These are phyloP conservation scores for Acacia crassicarpa DNA, from an alignment of 306 rosid genomes.

Conservation along the genomic window DNA sequence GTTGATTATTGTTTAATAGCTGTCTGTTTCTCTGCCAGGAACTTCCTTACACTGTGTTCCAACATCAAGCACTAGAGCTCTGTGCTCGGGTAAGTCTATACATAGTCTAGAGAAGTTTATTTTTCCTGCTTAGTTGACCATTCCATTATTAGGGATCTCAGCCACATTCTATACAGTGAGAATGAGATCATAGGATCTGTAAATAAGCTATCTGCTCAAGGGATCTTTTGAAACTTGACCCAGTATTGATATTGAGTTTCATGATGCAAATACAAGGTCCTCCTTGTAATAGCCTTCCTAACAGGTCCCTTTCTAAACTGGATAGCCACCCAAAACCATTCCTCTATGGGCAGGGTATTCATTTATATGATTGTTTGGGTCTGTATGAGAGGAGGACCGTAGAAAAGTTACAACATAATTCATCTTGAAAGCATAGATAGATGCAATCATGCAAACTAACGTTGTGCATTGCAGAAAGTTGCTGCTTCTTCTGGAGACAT, in stretches of 20 bases:
- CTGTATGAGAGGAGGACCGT: not conserved
- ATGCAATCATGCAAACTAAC: constrained; percentile 32
- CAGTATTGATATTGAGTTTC: not conserved
- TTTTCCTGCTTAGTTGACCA: no score
- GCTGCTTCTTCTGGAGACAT: constrained; percentile 95
- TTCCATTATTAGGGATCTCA: not conserved
- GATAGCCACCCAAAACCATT: not conserved
- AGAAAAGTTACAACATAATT: not conserved
- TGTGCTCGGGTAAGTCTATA: constrained; percentile 88
- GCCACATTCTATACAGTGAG: not conserved
- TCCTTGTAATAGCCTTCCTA: not conserved
- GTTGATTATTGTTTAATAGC: constrained; percentile 18
- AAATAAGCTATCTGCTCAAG: not conserved
- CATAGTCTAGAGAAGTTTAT: not conserved
- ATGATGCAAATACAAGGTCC: not conserved
- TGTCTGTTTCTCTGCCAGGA: constrained; percentile 43
- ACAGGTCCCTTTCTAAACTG: not conserved
- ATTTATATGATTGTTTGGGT: not conserved
- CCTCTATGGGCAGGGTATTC: not conserved
- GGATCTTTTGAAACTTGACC: not conserved
- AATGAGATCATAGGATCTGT: not conserved
- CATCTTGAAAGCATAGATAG: constrained; percentile 17
- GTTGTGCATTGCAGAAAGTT: constrained; percentile 68
- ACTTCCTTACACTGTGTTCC: constrained; percentile 71
- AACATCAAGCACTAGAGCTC: constrained; percentile 77